Evolutionary conservation across 805 yeast genomes (phyloP).

Genomic region (Candida khao-thaluensis): DNA sequence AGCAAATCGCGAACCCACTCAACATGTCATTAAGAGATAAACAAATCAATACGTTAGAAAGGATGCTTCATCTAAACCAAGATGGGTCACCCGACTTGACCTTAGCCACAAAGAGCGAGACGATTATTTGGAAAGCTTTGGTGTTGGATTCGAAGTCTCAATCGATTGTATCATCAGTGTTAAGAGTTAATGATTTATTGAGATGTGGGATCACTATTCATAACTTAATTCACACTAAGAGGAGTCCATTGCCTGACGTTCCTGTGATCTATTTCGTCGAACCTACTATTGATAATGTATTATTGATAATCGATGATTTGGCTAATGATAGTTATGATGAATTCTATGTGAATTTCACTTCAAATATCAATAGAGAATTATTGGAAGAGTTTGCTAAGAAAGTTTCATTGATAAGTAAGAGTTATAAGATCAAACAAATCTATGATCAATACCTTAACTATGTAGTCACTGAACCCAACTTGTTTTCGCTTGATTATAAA

Average conservation of each 20-base stretch:
- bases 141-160: slow-evolving; percentile 80
- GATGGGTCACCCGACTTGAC: slow-evolving; percentile 55
- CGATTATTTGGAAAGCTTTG: slow-evolving; percentile 86
- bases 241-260: slow-evolving; percentile 90
- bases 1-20: too few species aligned
- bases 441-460: slow-evolving; percentile 93
- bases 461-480: slow-evolving; percentile 87
- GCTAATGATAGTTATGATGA: slow-evolving; percentile 72
- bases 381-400: slow-evolving; percentile 86
- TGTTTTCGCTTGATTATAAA: slow-evolving; percentile 74
- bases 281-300: slow-evolving; percentile 78
- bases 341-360: slow-evolving; percentile 82
- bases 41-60: slow-evolving; percentile 49
- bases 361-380: slow-evolving; percentile 70
- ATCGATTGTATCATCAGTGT: slow-evolving; percentile 83
- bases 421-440: slow-evolving; percentile 77
- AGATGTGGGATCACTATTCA: slow-evolving; percentile 92
- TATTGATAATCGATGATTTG: slow-evolving; percentile 68
- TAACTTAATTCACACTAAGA: slow-evolving; percentile 62
- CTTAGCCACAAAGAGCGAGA: slow-evolving; percentile 57
- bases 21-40: slow-evolving; percentile 13
- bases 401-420: slow-evolving; percentile 70
- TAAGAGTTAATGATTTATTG: slow-evolving; percentile 86
- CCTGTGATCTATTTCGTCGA: slow-evolving; percentile 91
- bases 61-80: slow-evolving; percentile 80